Evolutionary conservation across 352 stramenopile species (phyloP), one percentile per base, ranked within the genome.

Genomic region (Saprolegnia diclina): DNA sequence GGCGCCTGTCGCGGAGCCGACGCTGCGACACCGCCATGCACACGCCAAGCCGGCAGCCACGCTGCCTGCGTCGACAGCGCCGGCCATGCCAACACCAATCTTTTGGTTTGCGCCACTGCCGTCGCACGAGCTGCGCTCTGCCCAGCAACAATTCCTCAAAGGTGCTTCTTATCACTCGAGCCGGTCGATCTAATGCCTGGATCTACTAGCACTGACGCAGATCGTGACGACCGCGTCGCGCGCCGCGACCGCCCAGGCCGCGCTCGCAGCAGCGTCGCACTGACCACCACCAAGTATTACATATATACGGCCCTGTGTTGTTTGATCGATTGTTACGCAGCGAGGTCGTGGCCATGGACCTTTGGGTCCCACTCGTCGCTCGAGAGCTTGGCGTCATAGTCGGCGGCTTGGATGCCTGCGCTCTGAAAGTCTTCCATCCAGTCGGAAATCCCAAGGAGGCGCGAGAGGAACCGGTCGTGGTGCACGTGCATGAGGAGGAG

Each of bases 401-500:
- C 63, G 2, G 24, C 29, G 13, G 45, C 63, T 46, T 69, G 63
- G 38, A 69, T 69, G 13, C 54, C 42, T 4, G 63, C 63, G 29
- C 54, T 69, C 29, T 69, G 63, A 62, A 69, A 69, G 63, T 69
- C 63, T 13, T 69, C 63, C 22, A 69, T 52, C 63, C 63, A 69
- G 63, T 69, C 63, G 16, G 63, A 57, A 37, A 69, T 69, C 1
- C 87, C 87, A 38, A 94, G 65, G 16, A 94, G 66, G 67, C 84
- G 91, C 32, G 85, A 92, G 71, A 94, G 91, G 73, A 94, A 94
- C 2, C 87, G 87, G 65, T 94, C 87, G 68, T 92, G 87, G 72
- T 94, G 89, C 50, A 92, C 87, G 62, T 94, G 87, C 70, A 92
- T 84, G 53, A 94, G 84, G 80, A 94, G 91, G 24, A 94, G 76